Conservation (phyloP, 2,329 filamentous ascomycete genomes). For the Zarea fungicola region DNA sequence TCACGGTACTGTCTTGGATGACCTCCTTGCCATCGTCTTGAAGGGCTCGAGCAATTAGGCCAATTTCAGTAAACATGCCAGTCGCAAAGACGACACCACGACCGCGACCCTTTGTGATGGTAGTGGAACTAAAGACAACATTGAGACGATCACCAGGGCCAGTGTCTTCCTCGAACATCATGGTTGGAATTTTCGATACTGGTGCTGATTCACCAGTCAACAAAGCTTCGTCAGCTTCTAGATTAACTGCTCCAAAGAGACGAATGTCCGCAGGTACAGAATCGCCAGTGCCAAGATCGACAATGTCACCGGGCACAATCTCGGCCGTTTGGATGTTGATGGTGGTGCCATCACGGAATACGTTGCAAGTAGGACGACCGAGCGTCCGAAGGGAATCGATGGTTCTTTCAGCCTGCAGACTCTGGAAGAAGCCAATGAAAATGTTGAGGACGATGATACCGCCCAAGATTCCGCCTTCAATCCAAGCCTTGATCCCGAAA, state of each 20-base stretch:
- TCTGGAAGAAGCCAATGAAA: conserved; percentile 41
- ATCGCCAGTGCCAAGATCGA: conserved; percentile 45
- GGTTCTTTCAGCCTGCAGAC: conserved; percentile 36
- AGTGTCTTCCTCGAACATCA: conserved; percentile 32
- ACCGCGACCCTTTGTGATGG: conserved; percentile 52
- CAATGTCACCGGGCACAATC: conserved; percentile 53
- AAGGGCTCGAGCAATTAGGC: conserved; percentile 45
- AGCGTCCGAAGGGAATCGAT: conserved; percentile 35
- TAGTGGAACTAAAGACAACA: conserved; percentile 51
- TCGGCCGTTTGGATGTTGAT: conserved; percentile 28
- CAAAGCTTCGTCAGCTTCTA: conserved; percentile 58
- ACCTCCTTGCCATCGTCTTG: conserved; percentile 21
- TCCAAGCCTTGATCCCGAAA: conserved; percentile 46
- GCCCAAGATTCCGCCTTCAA: conserved; percentile 46
- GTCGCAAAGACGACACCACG: conserved; percentile 55
- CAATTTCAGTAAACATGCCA: conserved; percentile 56
- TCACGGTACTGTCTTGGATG: neutral
- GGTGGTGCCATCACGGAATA: conserved; percentile 32
- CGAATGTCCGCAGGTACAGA: conserved; percentile 53
- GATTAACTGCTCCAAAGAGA: conserved; percentile 51
- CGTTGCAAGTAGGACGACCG: conserved; percentile 31
- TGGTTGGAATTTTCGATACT: conserved; percentile 42
- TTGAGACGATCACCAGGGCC: conserved; percentile 49
- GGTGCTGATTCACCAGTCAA: conserved; percentile 57
- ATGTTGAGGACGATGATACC: conserved; percentile 50